A percentile compares a stretch with the other conserved stretches of the same genome.
These are phyloP conservation scores for Yamadazyma taylorii DNA, from an alignment of 1,139 yeast genomes.

Conservation along the genomic window DNA sequence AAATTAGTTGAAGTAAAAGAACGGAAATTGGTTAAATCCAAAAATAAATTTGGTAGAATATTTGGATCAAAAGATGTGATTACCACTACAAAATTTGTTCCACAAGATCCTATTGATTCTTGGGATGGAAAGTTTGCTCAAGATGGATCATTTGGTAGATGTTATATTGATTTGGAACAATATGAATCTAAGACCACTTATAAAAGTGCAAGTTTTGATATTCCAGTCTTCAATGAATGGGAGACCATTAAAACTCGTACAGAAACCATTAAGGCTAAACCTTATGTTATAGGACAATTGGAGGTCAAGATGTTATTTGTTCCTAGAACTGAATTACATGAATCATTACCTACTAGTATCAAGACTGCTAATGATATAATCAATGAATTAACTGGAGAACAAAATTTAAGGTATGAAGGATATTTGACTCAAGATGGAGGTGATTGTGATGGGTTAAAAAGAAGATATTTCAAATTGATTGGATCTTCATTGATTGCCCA, in stretches of 20 bases:
- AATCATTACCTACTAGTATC: slow-evolving; percentile 66
- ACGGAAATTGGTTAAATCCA: slow-evolving; percentile 48
- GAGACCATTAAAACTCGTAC: slow-evolving; percentile 42
- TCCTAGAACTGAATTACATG: slow-evolving; percentile 56
- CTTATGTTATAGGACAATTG: slow-evolving; percentile 66
- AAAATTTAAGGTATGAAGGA: slow-evolving; percentile 49
- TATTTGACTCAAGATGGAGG: slow-evolving; percentile 79
- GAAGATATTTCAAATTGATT: slow-evolving; percentile 58
- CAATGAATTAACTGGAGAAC: slow-evolving; percentile 44
- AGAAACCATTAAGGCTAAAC: slow-evolving; percentile 36
- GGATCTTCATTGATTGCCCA: slow-evolving; percentile 67
- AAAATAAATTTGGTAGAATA: slow-evolving; percentile 43
- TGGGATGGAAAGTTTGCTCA: slow-evolving; percentile 64
- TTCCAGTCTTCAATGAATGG: slow-evolving; percentile 85
- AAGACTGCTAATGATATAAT: slow-evolving; percentile 56
- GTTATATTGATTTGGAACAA: slow-evolving; percentile 63
- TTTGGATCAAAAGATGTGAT: slow-evolving; percentile 52
- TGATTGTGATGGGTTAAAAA: slow-evolving; percentile 62
- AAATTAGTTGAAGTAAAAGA: slow-evolving; percentile 60
- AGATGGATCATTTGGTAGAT: slow-evolving; percentile 88
- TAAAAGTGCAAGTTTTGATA: slow-evolving; percentile 47
- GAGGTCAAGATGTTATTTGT: slow-evolving; percentile 74
- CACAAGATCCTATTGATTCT: slow-evolving; percentile 50
- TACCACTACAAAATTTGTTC: slow-evolving; percentile 55
- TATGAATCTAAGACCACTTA: slow-evolving; percentile 58